Evolutionary conservation across 192 early-diverging fungal genomes (phyloP), one percentile per base, ranked within the genome.

Genomic region (Linderina pennispora): DNA sequence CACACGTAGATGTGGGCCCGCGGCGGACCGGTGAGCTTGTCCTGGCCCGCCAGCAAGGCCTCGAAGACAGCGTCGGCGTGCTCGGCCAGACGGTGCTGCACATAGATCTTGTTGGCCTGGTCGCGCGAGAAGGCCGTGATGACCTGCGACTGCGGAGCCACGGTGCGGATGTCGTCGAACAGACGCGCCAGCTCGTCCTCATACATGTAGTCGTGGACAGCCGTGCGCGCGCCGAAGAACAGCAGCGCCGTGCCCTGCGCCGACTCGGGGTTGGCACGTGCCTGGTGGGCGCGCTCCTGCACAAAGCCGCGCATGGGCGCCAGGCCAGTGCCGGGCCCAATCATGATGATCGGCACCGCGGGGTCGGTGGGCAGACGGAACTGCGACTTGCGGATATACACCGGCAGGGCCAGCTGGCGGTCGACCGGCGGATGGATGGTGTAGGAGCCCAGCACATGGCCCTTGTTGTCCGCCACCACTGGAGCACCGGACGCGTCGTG

Each of bases 301-400:
- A 97, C 60, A 55, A 99, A 99, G 3, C 87, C 97, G 36, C 97
- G 81, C 85, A 99, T 97, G 20, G 97, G 97, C 14, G 97, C 97
- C 28, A 99, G 88, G 35, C 97, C 97, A 3, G 97, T 99, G 36
- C 97, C 97, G n/a, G 97, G 97, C 0, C 97, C 97, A 23, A 99
- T 74, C 97, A 99, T 99, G 23, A 99, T 80, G 49, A 99, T 69
- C 14, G 97, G 97, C 9, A 81, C 56, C 7, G 74, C 49, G 33
- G 76, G 58, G 53, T 93, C 85, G 19, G 78, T 62, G n/a, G 97
- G 97, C 39, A 99, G 76, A 35, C 89, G 85, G 79, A 99, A 99
- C 36, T 80, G 75, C 17, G 86, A 90, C 34, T 85, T 80, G 43
- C 97, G 84, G 45, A 99, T 87, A 61, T 91, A 92, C 37, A 97